These are phyloP conservation scores for Paecilomyces sp. DNA, from an alignment of 2,329 filamentous ascomycete species.

Conservation along the genomic window DNA sequence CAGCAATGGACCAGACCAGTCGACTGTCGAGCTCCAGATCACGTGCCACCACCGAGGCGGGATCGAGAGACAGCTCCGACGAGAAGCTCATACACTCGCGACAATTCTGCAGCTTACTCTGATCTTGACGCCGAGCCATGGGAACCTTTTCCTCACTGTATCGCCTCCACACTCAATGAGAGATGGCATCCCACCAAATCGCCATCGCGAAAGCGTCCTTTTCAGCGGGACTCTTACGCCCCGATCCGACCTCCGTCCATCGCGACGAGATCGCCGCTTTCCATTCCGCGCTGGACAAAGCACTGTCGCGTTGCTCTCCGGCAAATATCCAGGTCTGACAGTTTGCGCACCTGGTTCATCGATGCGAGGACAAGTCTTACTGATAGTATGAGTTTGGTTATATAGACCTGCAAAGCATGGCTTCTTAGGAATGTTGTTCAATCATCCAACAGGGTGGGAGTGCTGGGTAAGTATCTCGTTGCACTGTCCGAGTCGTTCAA, in stretches of 20 bases:
- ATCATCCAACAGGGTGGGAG: constrained; percentile 58
- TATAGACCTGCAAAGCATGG: constrained; percentile 83
- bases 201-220: constrained; percentile 76
- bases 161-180: not conserved
- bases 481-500: constrained; percentile 58
- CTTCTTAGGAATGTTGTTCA: constrained; percentile 64
- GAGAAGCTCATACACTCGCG: not conserved
- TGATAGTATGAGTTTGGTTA: constrained; percentile 22
- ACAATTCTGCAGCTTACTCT: not conserved
- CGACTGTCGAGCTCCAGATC: not conserved
- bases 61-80: not conserved
- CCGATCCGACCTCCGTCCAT: constrained; percentile 63
- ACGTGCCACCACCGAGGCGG: not conserved
- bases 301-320: constrained; percentile 64
- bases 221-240: constrained; percentile 63
- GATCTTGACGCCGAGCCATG: not conserved
- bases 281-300: constrained; percentile 57
- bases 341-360: constrained; percentile 22
- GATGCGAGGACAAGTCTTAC: constrained; percentile 17
- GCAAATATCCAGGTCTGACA: constrained; percentile 81
- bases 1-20: not conserved
- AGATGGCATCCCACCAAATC: constrained; percentile 62
- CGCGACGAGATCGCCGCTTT: constrained; percentile 65
- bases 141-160: not conserved
- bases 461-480: constrained; percentile 69